Evolutionary conservation across 352 stramenopile species (phyloP).

Genomic region (Stephanocyclus meneghinianus): DNA sequence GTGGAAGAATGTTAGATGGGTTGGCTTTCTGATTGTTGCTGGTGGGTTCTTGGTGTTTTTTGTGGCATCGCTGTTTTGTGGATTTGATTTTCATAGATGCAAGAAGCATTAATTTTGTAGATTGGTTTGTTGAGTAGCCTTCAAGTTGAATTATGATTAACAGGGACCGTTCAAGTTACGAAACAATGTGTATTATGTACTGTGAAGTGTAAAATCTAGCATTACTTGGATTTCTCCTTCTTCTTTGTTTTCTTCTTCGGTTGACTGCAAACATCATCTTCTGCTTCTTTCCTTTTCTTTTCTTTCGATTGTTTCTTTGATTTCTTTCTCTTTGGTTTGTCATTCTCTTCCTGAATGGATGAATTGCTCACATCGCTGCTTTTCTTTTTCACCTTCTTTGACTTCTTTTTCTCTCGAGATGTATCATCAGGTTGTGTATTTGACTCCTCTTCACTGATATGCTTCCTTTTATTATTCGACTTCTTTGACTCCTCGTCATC

Average conservation of each 20-base stretch:
- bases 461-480: conserved; percentile 19
- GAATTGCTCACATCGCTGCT: not conserved
- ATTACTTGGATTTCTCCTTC: conserved; percentile 6
- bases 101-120: conserved; percentile 23
- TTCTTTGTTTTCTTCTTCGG: conserved; percentile 17
- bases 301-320: conserved; percentile 6
- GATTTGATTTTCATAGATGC: conserved; percentile 72
- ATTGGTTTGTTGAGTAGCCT: too few species aligned
- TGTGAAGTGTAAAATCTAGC: not conserved
- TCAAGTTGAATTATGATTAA: not conserved
- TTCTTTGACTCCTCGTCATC: conserved; percentile 12
- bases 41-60: conserved; percentile 71
- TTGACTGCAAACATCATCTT: not conserved
- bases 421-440: conserved; percentile 1
- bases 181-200: too few species aligned
- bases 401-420: conserved; percentile 6
- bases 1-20: conserved; percentile 79
- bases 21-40: conserved; percentile 54
- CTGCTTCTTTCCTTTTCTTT: not conserved
- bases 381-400: conserved; percentile 2
- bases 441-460: conserved; percentile 15
- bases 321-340: not conserved
- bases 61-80: conserved; percentile 61
- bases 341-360: not conserved
- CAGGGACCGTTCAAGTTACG: not conserved